Evolutionary conservation across 768 basidiomycete genomes (phyloP).

Genomic region (Leccinellum luteum): DNA sequence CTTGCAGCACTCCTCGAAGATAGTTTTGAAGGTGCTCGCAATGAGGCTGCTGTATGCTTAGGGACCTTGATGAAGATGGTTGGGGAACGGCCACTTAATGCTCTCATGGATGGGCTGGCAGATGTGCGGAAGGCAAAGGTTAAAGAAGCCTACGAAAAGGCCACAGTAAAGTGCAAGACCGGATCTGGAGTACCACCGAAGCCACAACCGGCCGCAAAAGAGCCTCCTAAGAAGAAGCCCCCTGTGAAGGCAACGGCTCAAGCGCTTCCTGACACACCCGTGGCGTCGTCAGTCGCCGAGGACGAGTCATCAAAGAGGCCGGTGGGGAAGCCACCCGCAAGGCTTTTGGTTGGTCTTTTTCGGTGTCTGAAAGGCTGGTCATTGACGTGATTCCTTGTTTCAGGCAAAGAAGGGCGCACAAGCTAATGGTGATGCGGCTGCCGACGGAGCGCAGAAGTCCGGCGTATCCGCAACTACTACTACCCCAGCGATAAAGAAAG

Average conservation of each 20-base stretch:
- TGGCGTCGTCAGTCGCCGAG: constrained; percentile 11
- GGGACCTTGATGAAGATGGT: constrained; percentile 96
- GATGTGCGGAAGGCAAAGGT: constrained; percentile 91
- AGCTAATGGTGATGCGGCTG: constrained; percentile 28
- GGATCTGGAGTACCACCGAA: constrained; percentile 54
- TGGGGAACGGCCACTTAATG: constrained; percentile 88
- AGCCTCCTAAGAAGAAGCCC: constrained; percentile 37
- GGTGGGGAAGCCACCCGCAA: constrained; percentile 49
- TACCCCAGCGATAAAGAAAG: constrained; percentile 43
- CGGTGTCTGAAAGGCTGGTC: neutral
- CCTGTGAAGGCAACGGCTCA: constrained; percentile 30
- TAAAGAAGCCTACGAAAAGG: constrained; percentile 89
- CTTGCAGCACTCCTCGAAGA: constrained; percentile 81
- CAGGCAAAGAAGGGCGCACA: constrained; percentile 54
- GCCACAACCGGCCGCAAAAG: constrained; percentile 30
- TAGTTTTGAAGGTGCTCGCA: constrained; percentile 82
- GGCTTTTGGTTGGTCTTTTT: constrained; percentile 36
- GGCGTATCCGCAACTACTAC: constrained; percentile 29
- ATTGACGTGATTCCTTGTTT: constrained; percentile 2
- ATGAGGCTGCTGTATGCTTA: constrained; percentile 84
- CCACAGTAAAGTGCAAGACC: constrained; percentile 84
- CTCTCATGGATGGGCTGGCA: constrained; percentile 78
- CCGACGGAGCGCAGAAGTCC: constrained; percentile 16
- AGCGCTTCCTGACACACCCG: constrained; percentile 17
- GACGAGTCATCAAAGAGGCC: constrained; percentile 42